Base-by-base conservation (phyloP, 2,329 filamentous ascomycete species). In the Pseudocercospora crystallina region DNA sequence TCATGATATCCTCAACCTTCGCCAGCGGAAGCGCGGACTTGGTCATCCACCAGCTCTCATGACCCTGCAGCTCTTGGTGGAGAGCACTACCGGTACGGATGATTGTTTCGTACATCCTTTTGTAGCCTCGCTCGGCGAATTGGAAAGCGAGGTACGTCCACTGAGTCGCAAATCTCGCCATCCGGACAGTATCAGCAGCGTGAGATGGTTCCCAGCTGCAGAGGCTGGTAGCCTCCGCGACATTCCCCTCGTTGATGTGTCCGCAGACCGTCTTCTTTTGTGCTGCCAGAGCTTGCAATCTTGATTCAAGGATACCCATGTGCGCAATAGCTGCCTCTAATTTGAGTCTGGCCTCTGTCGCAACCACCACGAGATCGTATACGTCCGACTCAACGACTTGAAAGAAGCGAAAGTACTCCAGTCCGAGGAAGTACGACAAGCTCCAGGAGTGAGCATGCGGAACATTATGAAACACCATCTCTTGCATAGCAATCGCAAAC, bases 381-480 rank as follows among this genome's bases (percentile, higher is more conserved):
- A 56, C 26, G 2, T 14, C 33, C 2, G 15, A 5, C 5, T 7
- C 11, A 5, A 49, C 45, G 36, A 43, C 36, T 4, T 15, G 26
- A 5, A 54, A 26, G 33, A 57, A 54, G 2, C 47, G 33, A 11
- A 43, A 30, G 4, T 54, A 57, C 1, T 36, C 15, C n/a, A 47
- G 13, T 17, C 49, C 13, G 4, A 51, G 15, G 9, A 36, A 40
- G 20, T 42, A 43, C 14, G 33, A 39, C 7, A 51, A n/a, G 2
- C 43, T 54, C 13, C 41, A 43, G 9, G 41, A 26, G 2, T 29
- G 38, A 5, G 35, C 45, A 14, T 47, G 47, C 0, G 48, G 54
- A 3, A 50, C 12, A 5, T 20, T 49, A 17, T 44, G 31, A 26
- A 29, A 34, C 10, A 17, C 42, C 15, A 36, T 43, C 29, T 47